Evolutionary conservation across 2,329 filamentous ascomycete genomes (phyloP).

Genomic region (Colletotrichum tabaci): DNA sequence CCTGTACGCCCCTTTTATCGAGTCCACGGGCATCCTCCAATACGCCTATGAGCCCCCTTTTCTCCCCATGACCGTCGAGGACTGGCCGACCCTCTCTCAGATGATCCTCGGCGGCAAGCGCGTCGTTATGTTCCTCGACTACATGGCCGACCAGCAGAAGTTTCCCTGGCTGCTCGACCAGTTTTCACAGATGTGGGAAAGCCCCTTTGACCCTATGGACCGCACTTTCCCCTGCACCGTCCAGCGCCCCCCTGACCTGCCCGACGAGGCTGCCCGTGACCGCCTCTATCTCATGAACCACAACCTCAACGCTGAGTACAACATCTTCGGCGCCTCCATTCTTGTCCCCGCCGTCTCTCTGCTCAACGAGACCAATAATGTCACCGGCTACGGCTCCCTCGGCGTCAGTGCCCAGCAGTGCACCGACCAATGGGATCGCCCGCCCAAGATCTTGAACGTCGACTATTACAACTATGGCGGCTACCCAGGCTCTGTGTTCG

Average conservation of each 20-base stretch:
- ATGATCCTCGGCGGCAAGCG: constrained; percentile 81
- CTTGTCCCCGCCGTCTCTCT: constrained; percentile 80
- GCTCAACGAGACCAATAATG: constrained; percentile 81
- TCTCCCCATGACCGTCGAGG: constrained; percentile 77
- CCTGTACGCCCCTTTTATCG: constrained; percentile 78
- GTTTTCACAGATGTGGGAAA: constrained; percentile 92
- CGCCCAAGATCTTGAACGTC: constrained; percentile 85
- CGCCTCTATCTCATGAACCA: constrained; percentile 90
- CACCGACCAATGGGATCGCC: constrained; percentile 71
- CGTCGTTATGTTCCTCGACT: constrained; percentile 87
- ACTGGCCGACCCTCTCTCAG: constrained; percentile 87
- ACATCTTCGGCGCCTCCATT: constrained; percentile 73
- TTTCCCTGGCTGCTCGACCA: constrained; percentile 91
- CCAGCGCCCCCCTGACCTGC: constrained; percentile 81
- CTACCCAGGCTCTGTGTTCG: constrained; percentile 80
- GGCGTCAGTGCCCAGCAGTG: constrained; percentile 77
- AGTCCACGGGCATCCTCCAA: constrained; percentile 78
- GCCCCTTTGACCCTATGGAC: constrained; percentile 81
- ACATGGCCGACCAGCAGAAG: constrained; percentile 82
- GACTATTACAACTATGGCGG: constrained; percentile 86
- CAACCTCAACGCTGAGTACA: constrained; percentile 87
- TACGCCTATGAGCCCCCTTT: constrained; percentile 82
- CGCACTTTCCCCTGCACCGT: constrained; percentile 81
- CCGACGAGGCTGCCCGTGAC: constrained; percentile 65
- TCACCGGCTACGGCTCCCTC: constrained; percentile 75